A percentile compares a stretch with the other conserved stretches of the same genome.
These are phyloP conservation scores for Sambucus nigra DNA, from an alignment of 129 eudicot species.

Conservation along the genomic window DNA sequence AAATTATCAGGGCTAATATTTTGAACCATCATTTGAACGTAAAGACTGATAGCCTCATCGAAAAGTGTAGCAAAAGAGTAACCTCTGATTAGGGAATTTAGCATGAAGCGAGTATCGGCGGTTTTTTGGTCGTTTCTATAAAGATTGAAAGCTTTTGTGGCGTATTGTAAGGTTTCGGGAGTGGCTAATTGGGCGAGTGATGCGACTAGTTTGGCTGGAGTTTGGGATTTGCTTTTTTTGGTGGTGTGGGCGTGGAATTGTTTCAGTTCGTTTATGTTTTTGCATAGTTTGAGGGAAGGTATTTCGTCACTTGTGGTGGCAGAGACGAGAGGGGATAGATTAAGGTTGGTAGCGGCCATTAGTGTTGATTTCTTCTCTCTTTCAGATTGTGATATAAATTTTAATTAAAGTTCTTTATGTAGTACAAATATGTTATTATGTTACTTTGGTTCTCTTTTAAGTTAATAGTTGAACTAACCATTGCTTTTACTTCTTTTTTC, in stretches of 20 bases:
- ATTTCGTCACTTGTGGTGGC: constrained; percentile 8
- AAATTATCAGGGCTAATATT: constrained; percentile 21
- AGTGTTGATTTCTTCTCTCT: too few species aligned
- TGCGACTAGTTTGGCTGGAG: background rate
- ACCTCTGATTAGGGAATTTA: constrained; percentile 29
- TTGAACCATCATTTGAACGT: constrained; percentile 14
- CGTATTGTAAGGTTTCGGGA: constrained; percentile 27
- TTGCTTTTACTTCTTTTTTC: too few species aligned
- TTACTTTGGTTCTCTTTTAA: too few species aligned
- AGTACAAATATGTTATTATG: too few species aligned
- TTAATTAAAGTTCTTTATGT: too few species aligned
- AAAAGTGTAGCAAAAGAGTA: constrained; percentile 17
- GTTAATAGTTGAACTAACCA: too few species aligned
- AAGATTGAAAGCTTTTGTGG: constrained; percentile 17
- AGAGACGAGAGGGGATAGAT: constrained; percentile 1
- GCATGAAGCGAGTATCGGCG: constrained; percentile 5
- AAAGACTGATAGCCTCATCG: constrained; percentile 19
- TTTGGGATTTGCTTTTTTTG: constrained; percentile 14
- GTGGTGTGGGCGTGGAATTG: constrained; percentile 23
- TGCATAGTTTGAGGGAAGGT: constrained; percentile 22
- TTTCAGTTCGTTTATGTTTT: constrained; percentile 20
- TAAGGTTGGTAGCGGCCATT: constrained; percentile 11
- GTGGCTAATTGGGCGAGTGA: constrained; percentile 22
- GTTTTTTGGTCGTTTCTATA: constrained; percentile 1
- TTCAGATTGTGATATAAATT: too few species aligned